Evolutionary conservation across 2,329 filamentous ascomycete species (phyloP).

Genomic region (Aspergillus udagawae): DNA sequence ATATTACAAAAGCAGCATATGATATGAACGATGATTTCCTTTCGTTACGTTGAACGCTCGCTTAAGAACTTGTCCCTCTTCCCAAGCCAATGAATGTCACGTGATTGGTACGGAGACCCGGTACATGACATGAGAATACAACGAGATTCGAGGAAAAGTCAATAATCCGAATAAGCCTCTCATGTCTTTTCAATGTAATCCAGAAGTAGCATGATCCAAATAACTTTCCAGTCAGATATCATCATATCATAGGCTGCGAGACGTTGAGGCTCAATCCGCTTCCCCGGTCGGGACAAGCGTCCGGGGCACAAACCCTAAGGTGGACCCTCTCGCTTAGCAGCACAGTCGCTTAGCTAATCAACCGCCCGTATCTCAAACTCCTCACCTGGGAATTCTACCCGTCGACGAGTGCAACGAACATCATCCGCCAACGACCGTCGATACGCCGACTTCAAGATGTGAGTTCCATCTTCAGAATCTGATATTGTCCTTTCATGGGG

Average conservation of each 20-base stretch:
- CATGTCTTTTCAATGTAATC: neutral
- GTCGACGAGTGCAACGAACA: constrained; percentile 40
- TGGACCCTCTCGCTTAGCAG: constrained; percentile 37
- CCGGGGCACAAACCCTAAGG: constrained; percentile 35
- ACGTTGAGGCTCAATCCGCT: constrained; percentile 2
- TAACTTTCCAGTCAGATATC: neutral
- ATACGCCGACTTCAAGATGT: constrained; percentile 46
- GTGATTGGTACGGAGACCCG: neutral
- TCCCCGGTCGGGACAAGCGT: constrained; percentile 17
- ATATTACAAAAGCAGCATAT: constrained; percentile 1
- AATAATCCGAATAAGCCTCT: neutral
- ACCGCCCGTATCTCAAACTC: constrained; percentile 36
- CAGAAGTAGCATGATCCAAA: neutral
- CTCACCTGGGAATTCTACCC: constrained; percentile 36
- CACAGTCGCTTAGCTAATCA: constrained; percentile 40
- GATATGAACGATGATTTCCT: constrained; percentile 2
- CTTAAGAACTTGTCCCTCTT: too few species aligned
- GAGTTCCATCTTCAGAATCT: constrained; percentile 32
- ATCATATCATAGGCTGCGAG: neutral
- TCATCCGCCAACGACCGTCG: constrained; percentile 45
- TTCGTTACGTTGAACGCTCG: neutral
- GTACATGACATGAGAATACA: neutral
- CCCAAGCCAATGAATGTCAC: neutral
- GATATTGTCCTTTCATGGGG: constrained; percentile 12
- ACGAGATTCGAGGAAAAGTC: neutral